Conservation (phyloP, 345 rosid genomes). For the Ricinus communis region DNA sequence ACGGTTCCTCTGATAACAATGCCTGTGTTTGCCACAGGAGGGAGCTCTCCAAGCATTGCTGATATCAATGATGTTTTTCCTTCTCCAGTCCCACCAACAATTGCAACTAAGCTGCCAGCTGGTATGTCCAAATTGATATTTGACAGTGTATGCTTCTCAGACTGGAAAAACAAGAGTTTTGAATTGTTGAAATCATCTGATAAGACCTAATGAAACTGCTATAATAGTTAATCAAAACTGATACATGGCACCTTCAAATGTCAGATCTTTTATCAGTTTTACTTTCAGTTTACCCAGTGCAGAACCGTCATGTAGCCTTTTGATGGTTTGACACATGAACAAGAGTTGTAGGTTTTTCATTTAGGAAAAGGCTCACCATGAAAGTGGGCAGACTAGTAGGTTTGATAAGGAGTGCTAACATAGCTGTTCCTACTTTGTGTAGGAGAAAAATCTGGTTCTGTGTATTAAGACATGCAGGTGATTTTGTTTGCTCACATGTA, state of each 20-base stretch:
- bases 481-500: too few species aligned
- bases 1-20: conserved; percentile 72
- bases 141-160: conserved; percentile 80
- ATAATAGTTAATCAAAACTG: not conserved
- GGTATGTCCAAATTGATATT: conserved; percentile 86
- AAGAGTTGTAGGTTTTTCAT: too few species aligned
- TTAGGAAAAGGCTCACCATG: too few species aligned
- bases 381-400: too few species aligned
- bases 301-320: not conserved
- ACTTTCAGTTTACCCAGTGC: not conserved
- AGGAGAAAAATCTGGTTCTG: too few species aligned
- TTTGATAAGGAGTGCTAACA: too few species aligned
- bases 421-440: too few species aligned
- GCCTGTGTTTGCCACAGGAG: conserved; percentile 57
- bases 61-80: conserved; percentile 96
- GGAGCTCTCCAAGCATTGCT: conserved; percentile 99
- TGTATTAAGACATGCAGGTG: too few species aligned
- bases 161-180: conserved; percentile 43
- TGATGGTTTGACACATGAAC: too few species aligned
- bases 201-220: not conserved
- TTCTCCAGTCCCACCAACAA: conserved; percentile 98
- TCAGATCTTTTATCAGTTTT: not conserved
- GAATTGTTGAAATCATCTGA: not conserved
- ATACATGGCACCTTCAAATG: not conserved
- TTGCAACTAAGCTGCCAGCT: conserved; percentile 84